phyloP scores from a whole-genome alignment of 148 eudicot genomes.

The Rhododendron ovatum region DNA sequence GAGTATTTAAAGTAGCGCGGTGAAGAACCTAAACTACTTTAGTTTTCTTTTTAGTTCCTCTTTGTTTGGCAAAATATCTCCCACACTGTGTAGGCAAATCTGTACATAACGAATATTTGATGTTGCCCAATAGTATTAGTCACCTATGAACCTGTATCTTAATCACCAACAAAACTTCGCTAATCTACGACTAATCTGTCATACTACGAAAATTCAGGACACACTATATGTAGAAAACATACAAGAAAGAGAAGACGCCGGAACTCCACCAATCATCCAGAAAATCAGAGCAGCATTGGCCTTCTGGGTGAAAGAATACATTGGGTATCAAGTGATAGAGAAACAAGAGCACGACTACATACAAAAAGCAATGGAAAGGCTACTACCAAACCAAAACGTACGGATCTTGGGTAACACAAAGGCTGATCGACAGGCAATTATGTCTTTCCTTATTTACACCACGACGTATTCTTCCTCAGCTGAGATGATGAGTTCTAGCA shows the following conservation, averaged over 20 bases:
- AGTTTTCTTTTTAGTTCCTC: background rate
- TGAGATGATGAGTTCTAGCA: background rate
- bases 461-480: background rate
- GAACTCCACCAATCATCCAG: slow-evolving; percentile 42
- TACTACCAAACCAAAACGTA: slow-evolving; percentile 22
- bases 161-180: background rate
- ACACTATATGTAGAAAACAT: slow-evolving; percentile 32
- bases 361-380: slow-evolving; percentile 25
- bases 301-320: slow-evolving; percentile 49
- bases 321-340: slow-evolving; percentile 30
- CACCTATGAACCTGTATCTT: background rate
- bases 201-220: slow-evolving; percentile 18
- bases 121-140: background rate
- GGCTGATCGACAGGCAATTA: slow-evolving; percentile 28
- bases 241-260: slow-evolving; percentile 42
- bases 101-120: background rate
- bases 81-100: background rate
- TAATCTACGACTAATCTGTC: background rate
- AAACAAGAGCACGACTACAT: slow-evolving; percentile 27
- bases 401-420: slow-evolving; percentile 29
- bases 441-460: slow-evolving; percentile 43
- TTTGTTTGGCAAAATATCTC: background rate
- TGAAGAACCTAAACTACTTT: background rate
- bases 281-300: slow-evolving; percentile 39
- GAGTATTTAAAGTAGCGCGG: background rate